These are phyloP conservation scores for Entomortierella chlamydospora DNA, from an alignment of 192 early-diverging fungal species.

Conservation along the genomic window DNA sequence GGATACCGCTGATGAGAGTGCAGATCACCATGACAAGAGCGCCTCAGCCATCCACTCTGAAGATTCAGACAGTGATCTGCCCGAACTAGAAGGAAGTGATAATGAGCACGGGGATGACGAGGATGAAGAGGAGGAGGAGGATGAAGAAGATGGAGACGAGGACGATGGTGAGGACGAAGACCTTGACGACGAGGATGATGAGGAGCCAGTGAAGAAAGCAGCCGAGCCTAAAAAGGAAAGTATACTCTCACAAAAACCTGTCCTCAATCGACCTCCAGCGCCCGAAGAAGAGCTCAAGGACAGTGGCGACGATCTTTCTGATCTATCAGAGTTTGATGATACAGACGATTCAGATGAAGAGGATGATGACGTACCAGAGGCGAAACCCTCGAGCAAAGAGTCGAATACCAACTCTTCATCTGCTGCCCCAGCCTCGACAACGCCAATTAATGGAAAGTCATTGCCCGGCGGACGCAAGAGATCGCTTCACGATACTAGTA, in stretches of 20 bases:
- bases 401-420: not conserved
- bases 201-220: constrained; percentile 9
- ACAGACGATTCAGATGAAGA: constrained; percentile 52
- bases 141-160: constrained; percentile 21
- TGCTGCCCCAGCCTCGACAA: not conserved
- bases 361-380: constrained; percentile 15
- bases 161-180: constrained; percentile 22
- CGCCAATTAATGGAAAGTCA: constrained; percentile 4
- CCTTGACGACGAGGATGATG: constrained; percentile 16
- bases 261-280: constrained; percentile 32
- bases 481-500: constrained; percentile 18
- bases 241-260: constrained; percentile 30
- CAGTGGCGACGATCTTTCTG: constrained; percentile 49
- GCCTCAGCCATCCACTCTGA: constrained; percentile 17
- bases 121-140: constrained; percentile 25
- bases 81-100: constrained; percentile 39
- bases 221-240: constrained; percentile 8
- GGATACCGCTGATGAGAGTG: constrained; percentile 15
- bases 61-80: constrained; percentile 48
- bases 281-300: constrained; percentile 49
- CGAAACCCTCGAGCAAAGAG: constrained; percentile 15
- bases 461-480: constrained; percentile 29
- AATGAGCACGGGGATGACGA: constrained; percentile 39
- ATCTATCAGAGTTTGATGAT: constrained; percentile 52
- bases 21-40: constrained; percentile 6